Percentiles rank a stretch among this genome's conserved stretches.
Evolutionary conservation across 495 filamentous ascomycete species (phyloP).

Genomic region (Letharia columbiana): DNA sequence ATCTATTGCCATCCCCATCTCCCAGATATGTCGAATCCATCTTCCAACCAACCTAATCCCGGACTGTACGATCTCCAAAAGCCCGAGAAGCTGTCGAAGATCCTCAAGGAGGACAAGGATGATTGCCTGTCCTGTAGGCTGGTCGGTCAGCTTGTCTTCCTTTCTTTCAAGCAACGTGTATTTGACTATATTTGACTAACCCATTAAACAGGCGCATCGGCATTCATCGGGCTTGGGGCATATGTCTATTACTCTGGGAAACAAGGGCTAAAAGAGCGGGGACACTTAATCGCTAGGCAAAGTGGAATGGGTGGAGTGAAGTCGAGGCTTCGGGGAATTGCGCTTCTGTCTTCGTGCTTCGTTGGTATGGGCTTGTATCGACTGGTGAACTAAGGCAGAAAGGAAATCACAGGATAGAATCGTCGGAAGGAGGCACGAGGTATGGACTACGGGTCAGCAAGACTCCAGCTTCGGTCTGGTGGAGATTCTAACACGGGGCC

Average conservation of each 20-base stretch:
- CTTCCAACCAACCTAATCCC: slow-evolving; percentile 20
- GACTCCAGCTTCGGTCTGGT: background rate
- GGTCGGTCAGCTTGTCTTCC: slow-evolving; percentile 43
- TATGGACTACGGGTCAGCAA: background rate
- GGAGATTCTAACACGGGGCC: background rate
- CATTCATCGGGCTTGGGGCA: slow-evolving; percentile 79
- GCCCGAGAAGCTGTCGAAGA: slow-evolving; percentile 43
- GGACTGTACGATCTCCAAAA: slow-evolving; percentile 37
- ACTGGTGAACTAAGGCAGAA: slow-evolving; percentile 40
- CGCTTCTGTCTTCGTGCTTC: slow-evolving; percentile 58
- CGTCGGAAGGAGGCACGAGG: background rate
- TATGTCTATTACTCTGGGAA: slow-evolving; percentile 83
- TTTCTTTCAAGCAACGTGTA: background rate
- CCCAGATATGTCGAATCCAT: background rate
- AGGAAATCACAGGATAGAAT: background rate
- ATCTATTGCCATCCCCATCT: background rate
- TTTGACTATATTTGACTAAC: background rate
- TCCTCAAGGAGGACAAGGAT: slow-evolving; percentile 54
- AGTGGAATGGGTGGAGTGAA: slow-evolving; percentile 65
- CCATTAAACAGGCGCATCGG: slow-evolving; percentile 54
- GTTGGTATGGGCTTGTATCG: slow-evolving; percentile 60
- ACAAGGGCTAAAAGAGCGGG: slow-evolving; percentile 60
- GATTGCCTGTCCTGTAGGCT: slow-evolving; percentile 64
- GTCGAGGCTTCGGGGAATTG: slow-evolving; percentile 59
- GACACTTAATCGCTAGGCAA: slow-evolving; percentile 58